Base-by-base conservation (phyloP, 768 basidiomycete species). In the Cubamyces sp. region DNA sequence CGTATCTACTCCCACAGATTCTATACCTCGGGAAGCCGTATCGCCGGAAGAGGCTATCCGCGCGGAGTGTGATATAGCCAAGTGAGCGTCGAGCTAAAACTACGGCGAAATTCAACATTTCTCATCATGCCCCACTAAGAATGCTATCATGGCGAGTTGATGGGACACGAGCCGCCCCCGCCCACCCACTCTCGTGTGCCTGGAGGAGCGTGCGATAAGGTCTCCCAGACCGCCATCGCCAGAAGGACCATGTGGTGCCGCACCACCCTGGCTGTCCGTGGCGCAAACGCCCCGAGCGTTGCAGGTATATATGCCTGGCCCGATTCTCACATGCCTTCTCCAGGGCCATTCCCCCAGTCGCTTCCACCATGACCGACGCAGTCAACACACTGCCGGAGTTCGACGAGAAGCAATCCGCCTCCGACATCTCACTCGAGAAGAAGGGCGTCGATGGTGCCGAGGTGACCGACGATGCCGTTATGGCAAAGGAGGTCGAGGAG, bases 401-500 rank as follows among this genome's bases (percentile, higher is more conserved):
- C 51, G 63, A 64, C 58, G 69, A 68, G 58, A 69, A 69, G 62
- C 67, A 66, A 59, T 57, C 59, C 18, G 16, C 28, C 43, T 56
- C 62, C 51, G 68, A 69, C 55, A 54, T 41, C 45, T 70, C 69
- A 39, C 18, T 67, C 59, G 66, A 69, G 54, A 67, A 73, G 65
- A 64, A 62, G 56, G 57, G 51, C 49, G 42, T 39, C 47, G 61
- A 67, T 46, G 62, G 57, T 41, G 63, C 40, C 51, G 65, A 66
- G 45, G 47, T 66, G 47, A 41, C 66, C 62, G 69, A 70, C 58
- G 69, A 73, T 41, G 67, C 63, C 60, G 18, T 66, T 62, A 66
- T 68, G 54, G 65, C 67, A 40, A 69, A 71, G 68, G 69, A 71
- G 59, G 68, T 72, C 54, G 70, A 72, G 53, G 71, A 66, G 21